A percentile compares a stretch with the other conserved stretches of the same genome.
These are phyloP conservation scores for Aspergillus sp. DNA, from an alignment of 2,329 filamentous ascomycete genomes.

Conservation along the genomic window DNA sequence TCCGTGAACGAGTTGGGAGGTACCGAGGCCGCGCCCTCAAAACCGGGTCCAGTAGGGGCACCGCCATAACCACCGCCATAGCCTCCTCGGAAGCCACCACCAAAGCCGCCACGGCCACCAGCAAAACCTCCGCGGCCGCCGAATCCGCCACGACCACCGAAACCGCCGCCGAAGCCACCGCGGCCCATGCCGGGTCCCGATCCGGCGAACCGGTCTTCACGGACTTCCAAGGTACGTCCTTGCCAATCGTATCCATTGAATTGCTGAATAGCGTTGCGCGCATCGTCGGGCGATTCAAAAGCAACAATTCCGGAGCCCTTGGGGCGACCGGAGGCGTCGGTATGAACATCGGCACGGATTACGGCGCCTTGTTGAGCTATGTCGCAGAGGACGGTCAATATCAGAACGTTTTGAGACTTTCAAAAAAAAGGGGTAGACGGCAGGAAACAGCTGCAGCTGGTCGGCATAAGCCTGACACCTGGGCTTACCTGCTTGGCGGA, in stretches of 20 bases:
- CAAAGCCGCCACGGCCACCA: conserved; percentile 45
- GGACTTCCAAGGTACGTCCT: conserved; percentile 87
- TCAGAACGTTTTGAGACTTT: neutral
- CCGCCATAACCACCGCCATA: conserved; percentile 56
- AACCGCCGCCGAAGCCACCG: conserved; percentile 31
- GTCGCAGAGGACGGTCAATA: conserved; percentile 36
- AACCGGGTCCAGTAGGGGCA: conserved; percentile 41
- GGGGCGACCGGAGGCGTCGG: conserved; percentile 86
- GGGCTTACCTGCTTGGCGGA: conserved; percentile 91
- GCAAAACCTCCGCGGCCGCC: conserved; percentile 53
- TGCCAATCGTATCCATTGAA: conserved; percentile 99
- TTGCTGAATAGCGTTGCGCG: conserved; percentile 91
- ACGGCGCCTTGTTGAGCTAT: conserved; percentile 69
- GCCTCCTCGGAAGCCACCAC: conserved; percentile 59
- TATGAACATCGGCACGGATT: conserved; percentile 92
- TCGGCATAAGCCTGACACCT: conserved; percentile 22
- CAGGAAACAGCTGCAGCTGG: conserved; percentile 14
- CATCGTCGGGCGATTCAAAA: conserved; percentile 93
- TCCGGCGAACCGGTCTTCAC: conserved; percentile 90
- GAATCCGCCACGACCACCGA: conserved; percentile 47
- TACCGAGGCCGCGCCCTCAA: conserved; percentile 55
- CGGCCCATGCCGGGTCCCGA: conserved; percentile 49
- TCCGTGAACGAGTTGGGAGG: conserved; percentile 89
- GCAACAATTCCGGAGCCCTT: conserved; percentile 98
- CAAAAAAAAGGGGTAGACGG: conserved; percentile 1